A percentile compares a stretch with the other conserved stretches of the same genome.
Evolutionary conservation across 805 yeast species (phyloP).

Genomic region (Naumovozyma castellii): DNA sequence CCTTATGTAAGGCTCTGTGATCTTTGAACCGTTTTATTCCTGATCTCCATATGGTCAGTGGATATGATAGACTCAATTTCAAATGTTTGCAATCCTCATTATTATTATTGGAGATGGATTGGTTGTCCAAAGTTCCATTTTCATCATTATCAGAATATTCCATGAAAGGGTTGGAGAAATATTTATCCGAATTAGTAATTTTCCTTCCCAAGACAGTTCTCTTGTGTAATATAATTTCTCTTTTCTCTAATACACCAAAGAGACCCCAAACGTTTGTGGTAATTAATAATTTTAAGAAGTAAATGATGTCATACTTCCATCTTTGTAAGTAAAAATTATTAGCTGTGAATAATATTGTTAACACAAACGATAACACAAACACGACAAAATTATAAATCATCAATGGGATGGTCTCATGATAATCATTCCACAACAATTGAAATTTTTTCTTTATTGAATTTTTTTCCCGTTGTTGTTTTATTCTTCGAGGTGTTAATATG

Average conservation of each 20-base stretch:
- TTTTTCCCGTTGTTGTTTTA: neutral
- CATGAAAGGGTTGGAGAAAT: conserved; percentile 21
- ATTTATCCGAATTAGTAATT: conserved; percentile 22
- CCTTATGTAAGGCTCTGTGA: conserved; percentile 2
- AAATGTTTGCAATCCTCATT: neutral
- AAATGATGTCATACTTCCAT: conserved; percentile 20
- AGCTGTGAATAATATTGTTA: conserved; percentile 11
- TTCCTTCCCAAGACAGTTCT: conserved; percentile 27
- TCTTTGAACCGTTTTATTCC: conserved; percentile 7
- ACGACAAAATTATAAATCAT: conserved; percentile 16
- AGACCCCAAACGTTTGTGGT: conserved; percentile 29
- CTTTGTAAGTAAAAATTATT: conserved; percentile 2
- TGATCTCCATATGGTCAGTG: conserved; percentile 9
- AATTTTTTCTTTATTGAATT: conserved; percentile 4
- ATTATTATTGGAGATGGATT: neutral
- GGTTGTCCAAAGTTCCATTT: neutral
- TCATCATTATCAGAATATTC: conserved; percentile 7
- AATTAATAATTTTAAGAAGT: conserved; percentile 19
- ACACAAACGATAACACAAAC: conserved; percentile 11
- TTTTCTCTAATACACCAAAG: conserved; percentile 23
- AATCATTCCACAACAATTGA: conserved; percentile 18
- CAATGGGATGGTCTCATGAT: conserved; percentile 23
- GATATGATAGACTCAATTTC: conserved; percentile 2
- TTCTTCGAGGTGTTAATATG: conserved; percentile 15
- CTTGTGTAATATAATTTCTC: conserved; percentile 19